Evolutionary conservation across 2,329 filamentous ascomycete species (phyloP).

Genomic region (Diaporthe aspalathi): DNA sequence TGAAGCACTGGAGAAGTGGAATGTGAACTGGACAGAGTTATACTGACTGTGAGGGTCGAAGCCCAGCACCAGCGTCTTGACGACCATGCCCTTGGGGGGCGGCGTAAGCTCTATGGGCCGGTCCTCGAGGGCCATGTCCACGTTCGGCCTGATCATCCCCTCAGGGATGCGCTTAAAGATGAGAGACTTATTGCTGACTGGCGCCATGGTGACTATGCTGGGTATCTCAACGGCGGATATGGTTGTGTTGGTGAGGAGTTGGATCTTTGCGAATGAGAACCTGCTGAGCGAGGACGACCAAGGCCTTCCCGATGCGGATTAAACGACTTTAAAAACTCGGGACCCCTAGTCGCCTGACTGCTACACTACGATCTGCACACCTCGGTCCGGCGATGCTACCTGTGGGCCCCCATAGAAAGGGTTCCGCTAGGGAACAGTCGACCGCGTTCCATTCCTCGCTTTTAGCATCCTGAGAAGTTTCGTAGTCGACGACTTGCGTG

Average conservation of each 20-base stretch:
- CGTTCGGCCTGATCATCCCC: slow-evolving; percentile 31
- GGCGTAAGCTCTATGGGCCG: slow-evolving; percentile 29
- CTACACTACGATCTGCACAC: background rate
- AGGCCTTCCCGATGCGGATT: background rate
- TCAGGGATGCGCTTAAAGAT: slow-evolving; percentile 35
- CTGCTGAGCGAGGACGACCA: background rate
- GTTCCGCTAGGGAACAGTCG: background rate
- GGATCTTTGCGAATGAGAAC: background rate
- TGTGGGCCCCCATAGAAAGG: background rate
- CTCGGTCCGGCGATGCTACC: background rate
- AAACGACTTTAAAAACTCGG: background rate
- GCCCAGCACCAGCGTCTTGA: slow-evolving; percentile 35
- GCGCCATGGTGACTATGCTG: slow-evolving; percentile 12
- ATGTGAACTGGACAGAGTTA: too few relatives aligned
- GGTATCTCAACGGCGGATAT: background rate
- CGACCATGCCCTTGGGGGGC: slow-evolving; percentile 36
- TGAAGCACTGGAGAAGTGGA: too few relatives aligned
- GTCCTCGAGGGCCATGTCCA: slow-evolving; percentile 36
- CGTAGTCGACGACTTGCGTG: background rate
- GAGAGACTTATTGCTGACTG: slow-evolving; percentile 35
- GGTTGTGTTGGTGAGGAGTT: background rate
- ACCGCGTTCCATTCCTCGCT: background rate
- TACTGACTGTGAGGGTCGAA: slow-evolving; percentile 36
- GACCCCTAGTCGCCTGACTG: slow-evolving; percentile 3
- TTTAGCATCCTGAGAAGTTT: background rate